Evolutionary conservation across 2,329 filamentous ascomycete genomes (phyloP).

Genomic region (Massarina eburnea): DNA sequence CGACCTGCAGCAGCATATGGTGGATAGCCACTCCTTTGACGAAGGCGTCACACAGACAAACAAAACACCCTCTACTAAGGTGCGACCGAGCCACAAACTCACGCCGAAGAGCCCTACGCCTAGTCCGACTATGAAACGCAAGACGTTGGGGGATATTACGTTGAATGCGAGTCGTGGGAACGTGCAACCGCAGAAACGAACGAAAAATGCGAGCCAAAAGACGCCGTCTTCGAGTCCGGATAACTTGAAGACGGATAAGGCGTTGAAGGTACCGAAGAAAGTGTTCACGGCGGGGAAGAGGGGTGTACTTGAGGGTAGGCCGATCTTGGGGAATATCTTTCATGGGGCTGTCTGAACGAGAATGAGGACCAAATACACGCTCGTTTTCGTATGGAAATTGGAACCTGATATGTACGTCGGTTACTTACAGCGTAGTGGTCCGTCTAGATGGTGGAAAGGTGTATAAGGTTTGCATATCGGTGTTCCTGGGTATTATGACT

Average conservation of each 20-base stretch:
- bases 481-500: too few species aligned
- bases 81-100: background rate
- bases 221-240: constrained; percentile 23
- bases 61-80: constrained; percentile 13
- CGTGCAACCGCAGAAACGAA: constrained; percentile 17
- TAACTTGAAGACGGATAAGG: constrained; percentile 37
- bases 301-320: constrained; percentile 65
- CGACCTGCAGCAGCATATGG: constrained; percentile 65
- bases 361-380: too few species aligned
- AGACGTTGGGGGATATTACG: constrained; percentile 27
- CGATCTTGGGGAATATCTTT: constrained; percentile 74
- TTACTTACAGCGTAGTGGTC: too few species aligned
- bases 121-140: constrained; percentile 40
- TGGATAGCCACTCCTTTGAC: constrained; percentile 70
- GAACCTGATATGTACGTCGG: too few species aligned
- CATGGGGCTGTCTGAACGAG: constrained; percentile 53
- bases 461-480: too few species aligned
- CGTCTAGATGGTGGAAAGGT: too few species aligned
- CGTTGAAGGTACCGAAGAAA: constrained; percentile 55
- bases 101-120: constrained; percentile 9
- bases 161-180: constrained; percentile 11
- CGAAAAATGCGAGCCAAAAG: constrained; percentile 17
- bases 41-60: constrained; percentile 49
- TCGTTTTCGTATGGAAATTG: too few species aligned
- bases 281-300: constrained; percentile 59